Evolutionary conservation across 495 filamentous ascomycete species (phyloP), one percentile per base, ranked within the genome.

Genomic region (Neurospora tetrasperma): DNA sequence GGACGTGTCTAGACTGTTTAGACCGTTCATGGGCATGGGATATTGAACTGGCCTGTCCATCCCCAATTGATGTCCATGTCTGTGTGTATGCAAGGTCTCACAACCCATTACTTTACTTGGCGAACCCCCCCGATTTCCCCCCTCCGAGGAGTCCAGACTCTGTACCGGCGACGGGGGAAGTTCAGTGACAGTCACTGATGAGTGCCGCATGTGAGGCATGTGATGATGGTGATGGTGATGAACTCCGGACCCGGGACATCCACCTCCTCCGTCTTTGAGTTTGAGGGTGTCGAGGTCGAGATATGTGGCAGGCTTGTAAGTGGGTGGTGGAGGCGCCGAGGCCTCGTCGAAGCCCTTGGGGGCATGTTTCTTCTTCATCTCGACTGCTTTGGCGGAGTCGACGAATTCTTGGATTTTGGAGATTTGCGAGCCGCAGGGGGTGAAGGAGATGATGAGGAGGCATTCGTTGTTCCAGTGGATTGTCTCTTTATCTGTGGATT

Each of bases 401-500:
- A 83, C 83, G 73, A 83, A 84, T 78, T 85, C 83, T 35, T 70
- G 75, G 44, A 83, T 75, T 40, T 74, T 73, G 9, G 73, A 70
- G 18, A 84, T 78, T 70, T 78, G 43, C 6, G 31, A 70, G 3
- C 79, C 80, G 70, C 83, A 80, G 0, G 73, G 71, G 6, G 74
- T 76, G 20, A 84, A 44, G 35, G 73, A 70, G 40, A 85, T 76
- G 27, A 83, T 78, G 77, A 84, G 71, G 11, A 84, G 72, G 41
- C 83, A 85, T 73, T 85, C 83, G 71, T 84, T 84, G 9, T 31
- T 72, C 81, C 82, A 84, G 20, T 76, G 54, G 14, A 18, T 27
- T 2, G 2, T 9, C 1, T 16, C 23, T 4, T 4, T 23, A 23
- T 23, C 23, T 23, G 23, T 23, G 23, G 23, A 23, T 23, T 23